Conservation (phyloP, 2,329 filamentous ascomycete genomes). For the Phialophora macrospora region DNA sequence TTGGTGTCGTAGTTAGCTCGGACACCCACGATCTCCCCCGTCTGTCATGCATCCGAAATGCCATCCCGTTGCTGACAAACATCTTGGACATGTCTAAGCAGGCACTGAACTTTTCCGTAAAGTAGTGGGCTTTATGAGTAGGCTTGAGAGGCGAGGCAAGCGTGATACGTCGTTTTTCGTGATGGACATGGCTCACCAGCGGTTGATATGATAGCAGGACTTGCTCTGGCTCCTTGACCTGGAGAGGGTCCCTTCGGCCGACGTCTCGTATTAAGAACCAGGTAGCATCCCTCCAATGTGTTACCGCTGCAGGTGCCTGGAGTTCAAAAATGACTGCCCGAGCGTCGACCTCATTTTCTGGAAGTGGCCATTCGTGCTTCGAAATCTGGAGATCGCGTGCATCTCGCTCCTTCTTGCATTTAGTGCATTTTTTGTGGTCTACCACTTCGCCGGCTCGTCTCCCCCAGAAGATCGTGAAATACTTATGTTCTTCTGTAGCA, state of each 20-base stretch:
- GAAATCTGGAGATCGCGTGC: slow-evolving; percentile 52
- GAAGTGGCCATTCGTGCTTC: slow-evolving; percentile 64
- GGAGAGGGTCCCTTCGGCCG: background rate
- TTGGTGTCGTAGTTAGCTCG: slow-evolving; percentile 27
- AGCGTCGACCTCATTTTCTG: slow-evolving; percentile 41
- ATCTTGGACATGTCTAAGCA: slow-evolving; percentile 43
- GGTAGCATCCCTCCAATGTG: slow-evolving; percentile 57
- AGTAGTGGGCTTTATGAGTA: slow-evolving; percentile 35
- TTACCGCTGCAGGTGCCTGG: slow-evolving; percentile 48
- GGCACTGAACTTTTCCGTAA: background rate
- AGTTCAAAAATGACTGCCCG: slow-evolving; percentile 62
- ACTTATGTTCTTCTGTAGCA: slow-evolving; percentile 8
- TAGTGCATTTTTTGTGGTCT: slow-evolving; percentile 42
- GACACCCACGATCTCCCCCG: slow-evolving; percentile 28
- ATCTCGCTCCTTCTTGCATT: slow-evolving; percentile 44
- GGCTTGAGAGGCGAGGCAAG: slow-evolving; percentile 31
- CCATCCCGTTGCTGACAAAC: slow-evolving; percentile 55
- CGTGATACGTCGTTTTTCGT: slow-evolving; percentile 29
- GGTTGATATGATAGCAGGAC: slow-evolving; percentile 15
- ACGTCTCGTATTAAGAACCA: slow-evolving; percentile 50
- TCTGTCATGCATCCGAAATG: slow-evolving; percentile 49
- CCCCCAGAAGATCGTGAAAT: slow-evolving; percentile 4
- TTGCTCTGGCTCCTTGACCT: background rate
- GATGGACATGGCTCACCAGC: slow-evolving; percentile 24
- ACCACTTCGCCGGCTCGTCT: slow-evolving; percentile 2